Percentiles rank a stretch among this genome's conserved stretches.
These are phyloP conservation scores for Pisolithus microcarpus DNA, from an alignment of 768 basidiomycete species.

Conservation along the genomic window DNA sequence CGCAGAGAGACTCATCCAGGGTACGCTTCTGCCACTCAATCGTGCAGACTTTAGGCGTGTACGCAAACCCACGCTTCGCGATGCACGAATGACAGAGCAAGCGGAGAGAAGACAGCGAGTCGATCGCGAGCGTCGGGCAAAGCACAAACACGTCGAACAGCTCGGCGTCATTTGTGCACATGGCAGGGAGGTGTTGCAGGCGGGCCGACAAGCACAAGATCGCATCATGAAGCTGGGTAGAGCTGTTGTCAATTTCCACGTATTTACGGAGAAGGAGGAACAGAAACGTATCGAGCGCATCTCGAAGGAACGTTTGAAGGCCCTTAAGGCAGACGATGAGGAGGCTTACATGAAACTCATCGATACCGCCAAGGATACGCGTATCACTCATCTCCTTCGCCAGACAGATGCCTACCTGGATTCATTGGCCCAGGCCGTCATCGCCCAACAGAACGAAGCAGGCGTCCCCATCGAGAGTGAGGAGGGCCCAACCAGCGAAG, in stretches of 20 bases:
- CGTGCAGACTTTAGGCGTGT: conserved; percentile 84
- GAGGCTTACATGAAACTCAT: conserved; percentile 99
- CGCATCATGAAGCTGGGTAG: conserved; percentile 61
- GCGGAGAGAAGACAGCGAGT: conserved; percentile 86
- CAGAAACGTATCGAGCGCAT: conserved; percentile 94
- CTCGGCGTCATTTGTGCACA: conserved; percentile 81
- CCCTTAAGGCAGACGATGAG: conserved; percentile 96
- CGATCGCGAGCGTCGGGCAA: conserved; percentile 90
- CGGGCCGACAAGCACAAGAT: conserved; percentile 57
- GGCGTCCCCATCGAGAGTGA: conserved; percentile 52
- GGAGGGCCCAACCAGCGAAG: conserved; percentile 74
- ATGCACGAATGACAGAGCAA: conserved; percentile 83
- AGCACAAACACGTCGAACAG: conserved; percentile 94
- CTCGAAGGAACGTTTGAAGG: conserved; percentile 95
- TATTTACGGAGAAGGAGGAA: conserved; percentile 92
- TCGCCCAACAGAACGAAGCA: conserved; percentile 80
- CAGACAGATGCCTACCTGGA: conserved; percentile 96
- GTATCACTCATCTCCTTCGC: conserved; percentile 90
- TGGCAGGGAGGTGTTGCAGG: conserved; percentile 65
- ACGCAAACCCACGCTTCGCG: conserved; percentile 80
- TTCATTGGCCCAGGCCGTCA: conserved; percentile 88
- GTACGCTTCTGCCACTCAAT: conserved; percentile 83
- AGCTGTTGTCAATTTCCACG: conserved; percentile 78
- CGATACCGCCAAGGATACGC: conserved; percentile 97
- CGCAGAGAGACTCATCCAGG: conserved; percentile 81